Evolutionary conservation across 2,329 filamentous ascomycete species (phyloP).

Genomic region (Cytospora paraplurivora): DNA sequence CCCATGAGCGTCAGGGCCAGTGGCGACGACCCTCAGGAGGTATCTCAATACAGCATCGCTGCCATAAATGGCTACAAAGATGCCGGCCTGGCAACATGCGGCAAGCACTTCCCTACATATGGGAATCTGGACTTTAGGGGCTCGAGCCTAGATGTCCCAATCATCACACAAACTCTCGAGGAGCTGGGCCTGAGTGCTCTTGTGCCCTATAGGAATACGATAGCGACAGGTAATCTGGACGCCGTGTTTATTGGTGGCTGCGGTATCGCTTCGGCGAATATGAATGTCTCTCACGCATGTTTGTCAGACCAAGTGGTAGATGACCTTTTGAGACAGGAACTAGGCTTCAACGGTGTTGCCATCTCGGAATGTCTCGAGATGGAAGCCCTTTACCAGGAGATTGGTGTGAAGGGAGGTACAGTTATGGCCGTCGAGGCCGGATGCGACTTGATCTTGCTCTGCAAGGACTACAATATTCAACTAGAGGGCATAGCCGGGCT

Average conservation of each 20-base stretch:
- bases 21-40: conserved; percentile 92
- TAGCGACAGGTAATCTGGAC: conserved; percentile 78
- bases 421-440: conserved; percentile 98
- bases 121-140: conserved; percentile 93
- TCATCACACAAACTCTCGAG: conserved; percentile 92
- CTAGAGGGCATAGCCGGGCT: conserved; percentile 89
- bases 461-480: conserved; percentile 84
- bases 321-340: conserved; percentile 81
- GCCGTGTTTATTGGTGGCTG: conserved; percentile 96
- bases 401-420: conserved; percentile 94
- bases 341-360: conserved; percentile 88
- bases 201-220: conserved; percentile 88
- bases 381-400: conserved; percentile 93
- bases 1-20: conserved; percentile 86
- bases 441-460: conserved; percentile 88
- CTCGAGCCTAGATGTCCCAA: conserved; percentile 87
- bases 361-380: conserved; percentile 96
- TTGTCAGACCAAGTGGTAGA: conserved; percentile 92
- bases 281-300: conserved; percentile 95
- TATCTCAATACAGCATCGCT: conserved; percentile 87
- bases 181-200: conserved; percentile 90
- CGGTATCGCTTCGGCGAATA: conserved; percentile 84
- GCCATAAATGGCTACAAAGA: conserved; percentile 93
- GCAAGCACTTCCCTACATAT: conserved; percentile 96
- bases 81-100: conserved; percentile 83